phyloP scores from a whole-genome alignment of 805 yeast species.

The Hanseniaspora thailandica region DNA sequence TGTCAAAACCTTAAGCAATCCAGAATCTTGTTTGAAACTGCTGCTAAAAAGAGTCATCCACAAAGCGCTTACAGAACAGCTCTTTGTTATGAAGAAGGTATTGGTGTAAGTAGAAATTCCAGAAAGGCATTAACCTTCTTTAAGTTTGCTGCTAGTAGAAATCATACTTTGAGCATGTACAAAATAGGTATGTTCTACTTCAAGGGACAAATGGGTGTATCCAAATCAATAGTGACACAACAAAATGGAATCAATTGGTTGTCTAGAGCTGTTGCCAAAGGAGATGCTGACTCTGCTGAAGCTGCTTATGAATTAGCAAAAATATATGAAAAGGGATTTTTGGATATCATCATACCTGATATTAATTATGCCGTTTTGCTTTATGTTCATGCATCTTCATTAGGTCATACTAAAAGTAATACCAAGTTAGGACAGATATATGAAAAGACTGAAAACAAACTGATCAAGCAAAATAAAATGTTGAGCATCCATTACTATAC shows the following conservation, averaged over 20 bases:
- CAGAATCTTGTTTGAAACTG: slow-evolving; percentile 63
- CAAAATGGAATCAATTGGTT: slow-evolving; percentile 89
- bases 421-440: slow-evolving; percentile 70
- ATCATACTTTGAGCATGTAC: slow-evolving; percentile 95
- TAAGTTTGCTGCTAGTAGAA: slow-evolving; percentile 76
- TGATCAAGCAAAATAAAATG: slow-evolving; percentile 63
- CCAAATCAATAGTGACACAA: slow-evolving; percentile 54
- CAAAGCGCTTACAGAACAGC: slow-evolving; percentile 89
- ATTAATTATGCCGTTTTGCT: slow-evolving; percentile 71
- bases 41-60: slow-evolving; percentile 87
- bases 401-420: slow-evolving; percentile 75
- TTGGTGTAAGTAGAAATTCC: slow-evolving; percentile 83
- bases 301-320: slow-evolving; percentile 89
- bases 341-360: slow-evolving; percentile 79
- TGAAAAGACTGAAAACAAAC: slow-evolving; percentile 53
- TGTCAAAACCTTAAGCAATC: slow-evolving; percentile 71
- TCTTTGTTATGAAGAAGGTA: slow-evolving; percentile 82
- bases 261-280: slow-evolving; percentile 70
- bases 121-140: slow-evolving; percentile 73
- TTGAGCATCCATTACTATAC: slow-evolving; percentile 87
- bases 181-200: slow-evolving; percentile 80
- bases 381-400: slow-evolving; percentile 75
- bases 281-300: slow-evolving; percentile 74
- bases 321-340: slow-evolving; percentile 71
- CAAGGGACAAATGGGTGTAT: slow-evolving; percentile 72